These are phyloP conservation scores for Musa schizocarpa DNA, from an alignment of 176 grass and related monocot species.

Conservation along the genomic window DNA sequence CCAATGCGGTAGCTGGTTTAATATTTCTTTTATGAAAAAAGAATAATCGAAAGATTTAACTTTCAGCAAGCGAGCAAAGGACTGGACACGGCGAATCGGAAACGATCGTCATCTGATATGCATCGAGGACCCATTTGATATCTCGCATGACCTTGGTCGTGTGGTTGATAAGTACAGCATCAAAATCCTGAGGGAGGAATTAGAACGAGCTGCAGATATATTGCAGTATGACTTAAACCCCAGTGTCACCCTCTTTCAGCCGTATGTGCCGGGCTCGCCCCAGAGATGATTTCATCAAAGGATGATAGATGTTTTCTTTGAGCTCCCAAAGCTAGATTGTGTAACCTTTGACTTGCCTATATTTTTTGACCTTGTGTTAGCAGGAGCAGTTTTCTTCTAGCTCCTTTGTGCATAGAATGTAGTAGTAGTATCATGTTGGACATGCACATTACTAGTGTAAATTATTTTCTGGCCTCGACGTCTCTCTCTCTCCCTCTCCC, in stretches of 20 bases:
- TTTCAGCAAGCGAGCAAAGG: slow-evolving; percentile 77
- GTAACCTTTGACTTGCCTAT: background rate
- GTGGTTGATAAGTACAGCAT: slow-evolving; percentile 77
- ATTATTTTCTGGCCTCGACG: background rate
- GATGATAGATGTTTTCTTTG: background rate
- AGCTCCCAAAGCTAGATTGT: background rate
- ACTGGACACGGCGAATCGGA: slow-evolving; percentile 82
- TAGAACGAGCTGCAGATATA: slow-evolving; percentile 83
- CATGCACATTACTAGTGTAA: background rate
- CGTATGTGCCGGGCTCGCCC: slow-evolving; percentile 24
- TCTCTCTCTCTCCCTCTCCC: too few species aligned
- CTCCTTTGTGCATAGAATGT: slow-evolving; percentile 1
- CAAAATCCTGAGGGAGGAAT: slow-evolving; percentile 82
- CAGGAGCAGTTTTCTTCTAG: background rate
- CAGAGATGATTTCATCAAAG: background rate
- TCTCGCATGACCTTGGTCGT: slow-evolving; percentile 80
- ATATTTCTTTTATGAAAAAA: background rate
- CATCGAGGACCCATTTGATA: slow-evolving; percentile 95
- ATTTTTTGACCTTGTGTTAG: too few species aligned
- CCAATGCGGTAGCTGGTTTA: slow-evolving; percentile 7
- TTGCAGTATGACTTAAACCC: slow-evolving; percentile 67
- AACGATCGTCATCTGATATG: slow-evolving; percentile 95
- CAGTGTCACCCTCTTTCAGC: slow-evolving; percentile 51
- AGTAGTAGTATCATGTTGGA: background rate
- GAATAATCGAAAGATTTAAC: background rate